Evolutionary conservation across 768 basidiomycete genomes (phyloP), one percentile per base, ranked within the genome.

Genomic region (Tricholoma bakamatsutake): DNA sequence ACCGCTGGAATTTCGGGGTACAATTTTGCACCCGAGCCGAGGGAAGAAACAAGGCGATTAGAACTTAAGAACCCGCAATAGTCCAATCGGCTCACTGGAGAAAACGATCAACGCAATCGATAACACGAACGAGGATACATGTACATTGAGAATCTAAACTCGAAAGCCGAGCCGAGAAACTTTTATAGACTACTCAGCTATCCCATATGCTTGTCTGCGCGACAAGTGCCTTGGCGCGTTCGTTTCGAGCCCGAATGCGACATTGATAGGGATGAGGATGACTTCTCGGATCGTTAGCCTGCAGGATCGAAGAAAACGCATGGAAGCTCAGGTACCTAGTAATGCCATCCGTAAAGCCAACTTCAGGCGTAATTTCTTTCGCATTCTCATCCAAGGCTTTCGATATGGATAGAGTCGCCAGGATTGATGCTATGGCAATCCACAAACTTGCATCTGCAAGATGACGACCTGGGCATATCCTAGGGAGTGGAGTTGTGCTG

Each of bases 391-490:
- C 77, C 18, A 66, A 54, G 12, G 73, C 69, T 65, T 73, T 77
- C 12, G 62, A 35, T 12, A 82, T 69, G 17, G 76, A 73, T 48
- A 82, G 60, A 39, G 76, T 74, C 1, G 80, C 74, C 5, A 82
- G 67, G 59, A 81, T 72, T 9, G 71, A 67, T 1, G 76, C 75
- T 15, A 76, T 67, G 21, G 76, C 66, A 31, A 81, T 67, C 76
- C 80, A 82, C 30, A 74, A 57, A 2, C 77, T 76, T 4, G 71
- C 71, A 51, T 79, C 75, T 54, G 76, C 75, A 28, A 83, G 70
- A 61, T 79, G 66, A 28, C 61, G 50, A 4, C 81, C 81, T 0
- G 79, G 79, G 59, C 80, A 83, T 5, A 76, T 73, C 30, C 78
- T 65, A 31, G 15, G 18, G 7, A 27, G 31, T 3, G 7, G 10